Conservation (phyloP, 345 rosid genomes). For the Sonneratia alba region DNA sequence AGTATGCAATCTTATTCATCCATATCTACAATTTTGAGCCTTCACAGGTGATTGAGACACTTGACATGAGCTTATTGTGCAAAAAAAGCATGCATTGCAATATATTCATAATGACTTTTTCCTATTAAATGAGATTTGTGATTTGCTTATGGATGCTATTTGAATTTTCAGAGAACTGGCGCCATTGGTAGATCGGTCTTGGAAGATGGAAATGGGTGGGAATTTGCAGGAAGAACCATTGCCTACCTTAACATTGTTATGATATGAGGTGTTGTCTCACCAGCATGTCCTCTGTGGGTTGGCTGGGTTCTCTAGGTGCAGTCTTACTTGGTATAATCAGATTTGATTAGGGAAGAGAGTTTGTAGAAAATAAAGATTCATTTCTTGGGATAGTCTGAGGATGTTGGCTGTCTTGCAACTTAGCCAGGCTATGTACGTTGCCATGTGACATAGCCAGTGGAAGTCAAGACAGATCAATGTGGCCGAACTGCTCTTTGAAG, state of each 20-base stretch:
- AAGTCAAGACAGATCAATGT: not conserved
- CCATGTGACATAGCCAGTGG: not conserved
- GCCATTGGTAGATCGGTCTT: conserved; percentile 66
- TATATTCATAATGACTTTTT: not conserved
- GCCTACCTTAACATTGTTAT: conserved; percentile 23
- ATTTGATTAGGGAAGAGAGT: not conserved
- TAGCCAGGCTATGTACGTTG: too few relatives aligned
- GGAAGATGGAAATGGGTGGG: conserved; percentile 95
- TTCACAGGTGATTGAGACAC: not conserved
- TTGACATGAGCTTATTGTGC: not conserved
- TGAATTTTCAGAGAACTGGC: conserved; percentile 51
- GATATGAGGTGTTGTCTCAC: not conserved
- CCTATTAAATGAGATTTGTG: not conserved
- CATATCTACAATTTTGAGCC: not conserved
- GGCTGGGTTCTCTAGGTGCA: not conserved
- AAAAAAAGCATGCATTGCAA: not conserved
- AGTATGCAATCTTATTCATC: too few relatives aligned
- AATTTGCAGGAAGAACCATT: conserved; percentile 45
- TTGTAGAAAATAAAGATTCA: not conserved
- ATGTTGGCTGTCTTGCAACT: too few relatives aligned
- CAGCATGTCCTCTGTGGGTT: not conserved
- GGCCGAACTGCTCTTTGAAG: not conserved
- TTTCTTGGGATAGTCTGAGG: not conserved
- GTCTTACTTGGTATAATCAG: not conserved
- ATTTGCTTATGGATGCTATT: conserved; percentile 8